Evolutionary conservation across 169 alveolate genomes (phyloP).

Genomic region (Plasmodium billcollinsi): DNA sequence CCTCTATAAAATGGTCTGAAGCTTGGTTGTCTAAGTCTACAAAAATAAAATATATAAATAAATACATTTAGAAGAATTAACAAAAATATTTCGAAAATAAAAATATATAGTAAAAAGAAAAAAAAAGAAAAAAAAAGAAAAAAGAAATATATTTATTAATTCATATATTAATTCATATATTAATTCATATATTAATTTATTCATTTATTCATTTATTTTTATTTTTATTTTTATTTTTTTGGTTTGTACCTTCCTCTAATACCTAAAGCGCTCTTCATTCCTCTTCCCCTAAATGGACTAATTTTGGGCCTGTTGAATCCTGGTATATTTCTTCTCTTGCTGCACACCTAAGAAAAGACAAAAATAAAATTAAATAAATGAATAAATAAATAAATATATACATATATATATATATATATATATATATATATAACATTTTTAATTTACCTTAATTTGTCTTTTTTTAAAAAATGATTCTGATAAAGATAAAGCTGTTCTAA

Average conservation of each 20-base stretch:
- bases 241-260: constrained; percentile 40
- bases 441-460: constrained; percentile 90
- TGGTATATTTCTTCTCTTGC: constrained; percentile 90
- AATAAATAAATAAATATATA: not conserved
- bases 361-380: not conserved
- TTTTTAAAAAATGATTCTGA: constrained; percentile 93
- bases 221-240: constrained; percentile 6
- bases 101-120: too few relatives aligned
- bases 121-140: too few relatives aligned
- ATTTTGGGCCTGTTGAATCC: constrained; percentile 78
- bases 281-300: constrained; percentile 68
- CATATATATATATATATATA: too few relatives aligned
- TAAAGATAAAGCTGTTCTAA: constrained; percentile 90
- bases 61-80: not conserved
- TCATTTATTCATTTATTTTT: not conserved
- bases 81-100: too few relatives aligned
- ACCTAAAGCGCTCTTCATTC: constrained; percentile 19
- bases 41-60: not conserved
- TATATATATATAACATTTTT: too few relatives aligned
- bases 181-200: not conserved
- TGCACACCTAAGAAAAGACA: constrained; percentile 78
- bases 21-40: constrained; percentile 68
- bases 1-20: constrained; percentile 76
- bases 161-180: not conserved
- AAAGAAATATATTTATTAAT: not conserved